Percentiles rank a stretch among this genome's conserved stretches.
Conservation (phyloP, 805 yeast species). For the Kuraishia ogatae region DNA sequence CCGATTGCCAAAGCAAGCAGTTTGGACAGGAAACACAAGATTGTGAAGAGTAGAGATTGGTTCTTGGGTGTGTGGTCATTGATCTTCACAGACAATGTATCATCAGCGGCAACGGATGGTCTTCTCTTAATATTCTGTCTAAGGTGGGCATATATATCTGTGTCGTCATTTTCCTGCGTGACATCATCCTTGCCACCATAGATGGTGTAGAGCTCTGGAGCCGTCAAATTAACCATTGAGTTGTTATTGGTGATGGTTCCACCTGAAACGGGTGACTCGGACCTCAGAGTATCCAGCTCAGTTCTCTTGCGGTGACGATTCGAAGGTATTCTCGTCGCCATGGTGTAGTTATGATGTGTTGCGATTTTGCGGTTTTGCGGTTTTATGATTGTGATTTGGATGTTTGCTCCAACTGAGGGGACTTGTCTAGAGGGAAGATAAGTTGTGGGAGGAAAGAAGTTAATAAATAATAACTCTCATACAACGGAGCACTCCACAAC, state of each 20-base stretch:
- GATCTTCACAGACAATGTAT: neutral
- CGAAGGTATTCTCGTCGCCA: neutral
- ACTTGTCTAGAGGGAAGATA: no score
- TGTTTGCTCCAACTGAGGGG: no score
- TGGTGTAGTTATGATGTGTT: neutral
- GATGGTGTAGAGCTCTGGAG: conserved; percentile 18
- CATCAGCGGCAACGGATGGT: neutral
- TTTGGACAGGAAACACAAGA: conserved; percentile 4
- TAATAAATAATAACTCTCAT: no score
- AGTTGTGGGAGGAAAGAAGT: no score
- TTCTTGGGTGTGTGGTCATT: neutral
- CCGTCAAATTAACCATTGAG: conserved; percentile 15
- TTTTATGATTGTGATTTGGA: no score
- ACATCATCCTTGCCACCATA: conserved; percentile 23
- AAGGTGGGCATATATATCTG: conserved; percentile 22
- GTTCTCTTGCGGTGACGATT: conserved; percentile 5
- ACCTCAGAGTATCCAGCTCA: conserved; percentile 10
- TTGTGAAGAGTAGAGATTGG: neutral
- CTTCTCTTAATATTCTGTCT: conserved; percentile 21
- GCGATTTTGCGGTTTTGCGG: no score
- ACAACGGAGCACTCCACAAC: no score
- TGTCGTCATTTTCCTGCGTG: conserved; percentile 17
- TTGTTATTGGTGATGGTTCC: conserved; percentile 1
- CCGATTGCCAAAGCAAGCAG: conserved; percentile 24
- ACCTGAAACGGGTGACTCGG: neutral